A percentile compares a stretch with the other conserved stretches of the same genome.
Conservation (phyloP, 2,329 filamentous ascomycete species). For the Cladosporium sphaerospermum region DNA sequence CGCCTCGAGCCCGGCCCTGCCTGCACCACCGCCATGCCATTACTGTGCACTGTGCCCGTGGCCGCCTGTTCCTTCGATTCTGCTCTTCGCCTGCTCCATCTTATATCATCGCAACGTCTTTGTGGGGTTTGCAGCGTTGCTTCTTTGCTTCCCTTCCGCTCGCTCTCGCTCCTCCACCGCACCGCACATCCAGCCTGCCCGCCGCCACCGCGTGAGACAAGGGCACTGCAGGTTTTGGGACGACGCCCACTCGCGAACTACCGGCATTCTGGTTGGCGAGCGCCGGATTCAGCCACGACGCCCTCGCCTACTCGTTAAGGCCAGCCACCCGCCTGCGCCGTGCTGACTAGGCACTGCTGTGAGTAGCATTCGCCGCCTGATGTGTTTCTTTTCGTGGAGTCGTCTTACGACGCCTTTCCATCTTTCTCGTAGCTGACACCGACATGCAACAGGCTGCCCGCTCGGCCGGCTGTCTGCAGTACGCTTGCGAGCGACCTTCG, state of each 20-base stretch:
- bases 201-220: too few relatives aligned
- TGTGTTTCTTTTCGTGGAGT: background rate
- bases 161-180: too few relatives aligned
- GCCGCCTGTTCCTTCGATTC: too few relatives aligned
- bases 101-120: too few relatives aligned
- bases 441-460: background rate
- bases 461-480: background rate
- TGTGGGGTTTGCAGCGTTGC: too few relatives aligned
- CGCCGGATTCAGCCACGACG: background rate
- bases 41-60: too few relatives aligned
- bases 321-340: background rate
- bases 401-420: background rate
- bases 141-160: too few relatives aligned
- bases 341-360: background rate
- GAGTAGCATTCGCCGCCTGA: background rate
- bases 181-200: too few relatives aligned
- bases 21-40: too few relatives aligned
- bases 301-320: background rate
- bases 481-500: background rate
- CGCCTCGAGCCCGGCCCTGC: too few relatives aligned
- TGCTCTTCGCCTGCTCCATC: too few relatives aligned
- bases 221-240: too few relatives aligned
- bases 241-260: background rate
- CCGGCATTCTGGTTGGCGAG: background rate
- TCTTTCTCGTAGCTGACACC: background rate